Base-by-base conservation (phyloP, 2,329 filamentous ascomycete genomes). In the Pezicula neosporulosa region DNA sequence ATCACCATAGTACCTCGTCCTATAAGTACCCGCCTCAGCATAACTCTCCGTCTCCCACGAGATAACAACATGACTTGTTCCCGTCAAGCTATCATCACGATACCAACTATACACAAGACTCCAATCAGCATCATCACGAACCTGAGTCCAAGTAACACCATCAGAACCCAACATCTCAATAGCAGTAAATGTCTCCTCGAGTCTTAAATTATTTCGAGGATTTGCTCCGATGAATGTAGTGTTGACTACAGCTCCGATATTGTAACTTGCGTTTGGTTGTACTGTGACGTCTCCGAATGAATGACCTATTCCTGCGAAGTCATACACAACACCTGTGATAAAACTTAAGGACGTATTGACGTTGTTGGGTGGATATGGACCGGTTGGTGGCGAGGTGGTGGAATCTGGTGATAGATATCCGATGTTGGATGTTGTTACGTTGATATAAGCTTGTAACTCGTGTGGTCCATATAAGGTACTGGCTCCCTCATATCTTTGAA, bases 401-500 rank as follows among this genome's bases (percentile, higher is more conserved):
- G 71, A 68, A 47, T 72, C 72, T 47, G 73, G 72, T 2, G 77
- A 75, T 3, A 95, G 79, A 66, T 86, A 86, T 8, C 77, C 77
- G 5, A 94, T 80, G 65, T 86, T 83, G 0, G 76, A 79, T 10
- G 90, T 75, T 0, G 89, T 92, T 37, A 93, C 77, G 67, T 94
- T 90, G 71, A 97, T 88, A 71, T 94, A 94, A 1, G 90, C 93
- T 24, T 87, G 82, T 13, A 96, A 78, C 1, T 90, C 87, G 69
- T 92, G 83, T 1, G 80, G 87, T 0, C 93, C 93, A 66, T 88
- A 94, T 2, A 97, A 80, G 0, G 93, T 97, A 4, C 87, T 92
- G 0, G 90, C 92, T 15, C 92, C 93, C 71, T 97, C 93, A 70
- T 97, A 97, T 10, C 93, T 86, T 70, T 97, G 92, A 43, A 94